Percentiles rank a stretch among this genome's conserved stretches.
phyloP scores from a whole-genome alignment of 345 rosid genomes.

The Turritis glabra region DNA sequence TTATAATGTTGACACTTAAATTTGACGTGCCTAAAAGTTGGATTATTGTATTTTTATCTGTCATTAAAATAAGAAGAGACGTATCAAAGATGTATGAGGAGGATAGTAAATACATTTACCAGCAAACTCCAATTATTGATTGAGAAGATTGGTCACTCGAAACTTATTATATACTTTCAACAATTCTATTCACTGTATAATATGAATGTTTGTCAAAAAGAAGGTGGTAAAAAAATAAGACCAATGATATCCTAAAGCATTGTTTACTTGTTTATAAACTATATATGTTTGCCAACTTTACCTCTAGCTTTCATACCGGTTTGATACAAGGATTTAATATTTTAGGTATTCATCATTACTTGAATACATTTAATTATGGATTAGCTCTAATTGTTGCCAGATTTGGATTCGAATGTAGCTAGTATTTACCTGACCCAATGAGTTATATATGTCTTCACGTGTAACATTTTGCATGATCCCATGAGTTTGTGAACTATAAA shows the following conservation, averaged over 20 bases:
- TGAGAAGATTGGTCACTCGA: slow-evolving; percentile 15
- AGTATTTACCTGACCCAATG: neutral
- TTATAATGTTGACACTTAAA: neutral
- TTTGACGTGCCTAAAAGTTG: neutral
- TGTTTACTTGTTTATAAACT: neutral
- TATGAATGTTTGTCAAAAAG: neutral
- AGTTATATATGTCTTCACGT: neutral
- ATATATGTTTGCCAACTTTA: neutral
- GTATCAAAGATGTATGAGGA: slow-evolving; percentile 16
- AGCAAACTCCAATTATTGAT: slow-evolving; percentile 16
- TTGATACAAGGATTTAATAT: neutral
- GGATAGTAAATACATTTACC: slow-evolving; percentile 7
- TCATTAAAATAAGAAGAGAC: slow-evolving; percentile 20
- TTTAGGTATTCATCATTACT: neutral
- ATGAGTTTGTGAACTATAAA: neutral
- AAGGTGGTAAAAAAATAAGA: neutral
- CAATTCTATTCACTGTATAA: neutral
- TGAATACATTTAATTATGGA: neutral
- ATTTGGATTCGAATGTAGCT: neutral
- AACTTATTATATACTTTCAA: slow-evolving; percentile 3
- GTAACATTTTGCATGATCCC: neutral
- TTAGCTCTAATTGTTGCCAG: neutral
- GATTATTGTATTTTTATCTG: neutral
- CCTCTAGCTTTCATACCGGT: neutral
- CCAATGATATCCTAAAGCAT: neutral